Evolutionary conservation across 1,284 basidiomycete genomes (phyloP).

Genomic region (Ceratobasidium sp.): DNA sequence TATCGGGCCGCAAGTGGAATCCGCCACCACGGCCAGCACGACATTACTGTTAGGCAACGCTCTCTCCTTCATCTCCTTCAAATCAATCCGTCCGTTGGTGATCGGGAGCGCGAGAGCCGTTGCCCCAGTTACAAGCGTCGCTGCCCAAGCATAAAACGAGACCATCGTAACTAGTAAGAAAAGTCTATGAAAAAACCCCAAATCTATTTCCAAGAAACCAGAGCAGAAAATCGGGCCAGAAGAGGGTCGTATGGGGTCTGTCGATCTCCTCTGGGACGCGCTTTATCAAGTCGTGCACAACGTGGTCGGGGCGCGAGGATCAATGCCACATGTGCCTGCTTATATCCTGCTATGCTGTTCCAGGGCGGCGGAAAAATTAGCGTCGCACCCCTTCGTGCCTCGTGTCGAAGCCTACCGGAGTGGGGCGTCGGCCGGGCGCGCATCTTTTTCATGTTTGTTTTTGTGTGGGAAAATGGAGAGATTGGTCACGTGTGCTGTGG

Average conservation of each 20-base stretch:
- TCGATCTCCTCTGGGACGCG: background rate
- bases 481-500: constrained; percentile 14
- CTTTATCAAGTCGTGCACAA: constrained; percentile 16
- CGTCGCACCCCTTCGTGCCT: background rate
- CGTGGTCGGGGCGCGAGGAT: constrained; percentile 20
- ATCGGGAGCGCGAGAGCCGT: background rate
- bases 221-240: background rate
- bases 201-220: background rate
- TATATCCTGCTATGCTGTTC: constrained; percentile 6
- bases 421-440: background rate
- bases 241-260: background rate
- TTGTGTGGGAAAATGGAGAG: background rate
- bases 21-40: constrained; percentile 42
- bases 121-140: background rate
- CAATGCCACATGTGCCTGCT: background rate
- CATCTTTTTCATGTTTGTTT: background rate
- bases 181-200: background rate
- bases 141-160: background rate
- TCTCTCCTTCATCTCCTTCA: too few relatives aligned
- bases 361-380: background rate
- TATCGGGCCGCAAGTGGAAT: constrained; percentile 53
- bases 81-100: background rate
- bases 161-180: background rate
- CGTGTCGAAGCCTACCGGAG: constrained; percentile 13
- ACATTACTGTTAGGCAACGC: too few relatives aligned